These are phyloP conservation scores for Dipteronia dyeriana DNA, from an alignment of 345 rosid genomes.

Conservation along the genomic window DNA sequence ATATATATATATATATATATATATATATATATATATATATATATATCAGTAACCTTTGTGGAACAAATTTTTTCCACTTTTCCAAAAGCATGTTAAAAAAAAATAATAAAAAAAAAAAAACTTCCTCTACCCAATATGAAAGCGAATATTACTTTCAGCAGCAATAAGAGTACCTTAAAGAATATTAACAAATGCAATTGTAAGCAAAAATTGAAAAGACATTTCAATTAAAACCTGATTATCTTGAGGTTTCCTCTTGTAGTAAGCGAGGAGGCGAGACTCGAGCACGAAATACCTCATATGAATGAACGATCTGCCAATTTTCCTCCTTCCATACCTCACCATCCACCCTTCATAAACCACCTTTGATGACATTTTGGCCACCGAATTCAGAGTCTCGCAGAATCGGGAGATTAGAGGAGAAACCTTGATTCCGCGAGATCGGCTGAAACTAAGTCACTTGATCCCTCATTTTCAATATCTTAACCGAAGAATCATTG, in stretches of 20 bases:
- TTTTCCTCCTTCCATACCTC: constrained; percentile 95
- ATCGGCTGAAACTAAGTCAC: constrained; percentile 28
- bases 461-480: constrained; percentile 24
- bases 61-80: constrained; percentile 22
- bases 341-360: constrained; percentile 99
- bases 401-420: constrained; percentile 42
- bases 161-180: constrained; percentile 5
- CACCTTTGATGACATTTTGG: constrained; percentile 73
- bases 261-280: constrained; percentile 88
- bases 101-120: too few relatives aligned
- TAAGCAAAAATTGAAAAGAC: not conserved
- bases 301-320: constrained; percentile 94
- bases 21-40: not conserved
- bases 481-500: constrained; percentile 14
- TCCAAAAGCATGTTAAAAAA: constrained; percentile 7
- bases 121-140: not conserved
- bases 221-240: constrained; percentile 60
- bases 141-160: constrained; percentile 1
- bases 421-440: constrained; percentile 36
- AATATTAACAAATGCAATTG: not conserved
- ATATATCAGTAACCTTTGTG: not conserved
- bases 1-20: not conserved
- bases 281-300: constrained; percentile 97
- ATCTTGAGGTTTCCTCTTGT: constrained; percentile 94
- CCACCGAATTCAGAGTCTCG: constrained; percentile 25